phyloP scores from a whole-genome alignment of 768 basidiomycete species.

The Sistotremastrum suecicum region DNA sequence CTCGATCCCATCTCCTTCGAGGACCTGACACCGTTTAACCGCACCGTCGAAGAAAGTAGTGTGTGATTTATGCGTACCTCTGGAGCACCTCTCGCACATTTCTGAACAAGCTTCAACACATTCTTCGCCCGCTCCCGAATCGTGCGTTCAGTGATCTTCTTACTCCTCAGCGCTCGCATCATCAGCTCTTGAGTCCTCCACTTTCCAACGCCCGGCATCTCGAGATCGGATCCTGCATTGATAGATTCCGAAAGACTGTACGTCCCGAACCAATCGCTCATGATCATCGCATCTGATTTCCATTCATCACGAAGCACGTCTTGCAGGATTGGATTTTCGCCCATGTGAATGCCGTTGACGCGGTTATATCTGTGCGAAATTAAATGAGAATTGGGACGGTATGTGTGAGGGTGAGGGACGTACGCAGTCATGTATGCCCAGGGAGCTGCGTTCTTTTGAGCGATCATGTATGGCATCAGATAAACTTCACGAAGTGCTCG shows the following conservation, averaged over 20 bases:
- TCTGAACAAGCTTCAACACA: slow-evolving; percentile 57
- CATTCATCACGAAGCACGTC: slow-evolving; percentile 63
- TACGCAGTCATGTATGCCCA: slow-evolving; percentile 50
- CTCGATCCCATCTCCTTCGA: slow-evolving; percentile 64
- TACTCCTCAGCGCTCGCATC: slow-evolving; percentile 35
- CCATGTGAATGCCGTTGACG: slow-evolving; percentile 60
- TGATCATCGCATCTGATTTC: slow-evolving; percentile 57
- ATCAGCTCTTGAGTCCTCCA: slow-evolving; percentile 62
- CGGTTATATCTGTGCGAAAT: slow-evolving; percentile 41
- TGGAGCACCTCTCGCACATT: slow-evolving; percentile 49
- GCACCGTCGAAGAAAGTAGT: too few relatives aligned
- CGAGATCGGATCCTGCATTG: slow-evolving; percentile 70
- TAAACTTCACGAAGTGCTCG: slow-evolving; percentile 44
- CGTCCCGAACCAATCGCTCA: slow-evolving; percentile 78
- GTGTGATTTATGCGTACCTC: slow-evolving; percentile 26
- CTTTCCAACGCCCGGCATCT: slow-evolving; percentile 67
- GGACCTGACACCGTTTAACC: slow-evolving; percentile 24
- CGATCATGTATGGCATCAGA: slow-evolving; percentile 48
- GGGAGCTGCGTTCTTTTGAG: slow-evolving; percentile 34
- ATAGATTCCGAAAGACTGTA: slow-evolving; percentile 50
- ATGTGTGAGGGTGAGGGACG: too few relatives aligned
- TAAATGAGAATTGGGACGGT: slow-evolving; percentile 2
- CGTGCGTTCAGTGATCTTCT: slow-evolving; percentile 51
- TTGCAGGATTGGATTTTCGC: slow-evolving; percentile 49
- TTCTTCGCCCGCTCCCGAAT: slow-evolving; percentile 52